phyloP scores from a whole-genome alignment of 108 stramenopile species.

The Stephanodiscus minutulus region DNA sequence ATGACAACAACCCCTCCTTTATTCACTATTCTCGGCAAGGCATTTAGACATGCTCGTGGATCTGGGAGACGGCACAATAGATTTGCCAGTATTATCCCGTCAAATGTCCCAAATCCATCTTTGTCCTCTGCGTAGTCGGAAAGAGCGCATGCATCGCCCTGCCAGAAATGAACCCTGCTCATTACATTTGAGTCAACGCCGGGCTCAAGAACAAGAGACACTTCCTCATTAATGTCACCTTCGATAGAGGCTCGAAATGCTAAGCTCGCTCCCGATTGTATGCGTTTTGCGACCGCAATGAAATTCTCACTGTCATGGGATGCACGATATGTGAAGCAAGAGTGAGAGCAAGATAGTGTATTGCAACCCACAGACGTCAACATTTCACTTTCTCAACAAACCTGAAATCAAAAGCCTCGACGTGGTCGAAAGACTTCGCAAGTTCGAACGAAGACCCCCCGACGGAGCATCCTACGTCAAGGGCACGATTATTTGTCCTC shows the following conservation, averaged over 20 bases:
- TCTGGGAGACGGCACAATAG: constrained; percentile 90
- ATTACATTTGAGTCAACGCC: constrained; percentile 55
- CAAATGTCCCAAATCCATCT: constrained; percentile 72
- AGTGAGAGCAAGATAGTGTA: not conserved
- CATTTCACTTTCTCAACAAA: not conserved
- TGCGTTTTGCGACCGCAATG: constrained; percentile 80
- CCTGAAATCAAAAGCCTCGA: constrained; percentile 90
- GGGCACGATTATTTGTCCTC: constrained; percentile 53
- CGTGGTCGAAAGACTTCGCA: constrained; percentile 81
- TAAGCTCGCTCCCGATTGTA: constrained; percentile 60
- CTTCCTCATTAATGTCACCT: constrained; percentile 72
- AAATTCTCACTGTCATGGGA: constrained; percentile 54
- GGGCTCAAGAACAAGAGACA: constrained; percentile 61
- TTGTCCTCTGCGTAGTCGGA: constrained; percentile 53
- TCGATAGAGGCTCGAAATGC: constrained; percentile 80
- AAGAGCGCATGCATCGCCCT: constrained; percentile 87
- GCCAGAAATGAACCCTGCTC: constrained; percentile 75
- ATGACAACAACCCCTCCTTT: constrained; percentile 90
- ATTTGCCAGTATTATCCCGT: constrained; percentile 91
- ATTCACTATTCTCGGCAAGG: constrained; percentile 72
- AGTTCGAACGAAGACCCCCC: constrained; percentile 91
- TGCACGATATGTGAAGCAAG: not conserved
- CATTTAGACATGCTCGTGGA: constrained; percentile 82
- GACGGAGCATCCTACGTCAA: constrained; percentile 94
- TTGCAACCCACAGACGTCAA: too few relatives aligned